These are phyloP conservation scores for Ogataea parapolymorpha DNA, from an alignment of 805 yeast genomes.

Conservation along the genomic window DNA sequence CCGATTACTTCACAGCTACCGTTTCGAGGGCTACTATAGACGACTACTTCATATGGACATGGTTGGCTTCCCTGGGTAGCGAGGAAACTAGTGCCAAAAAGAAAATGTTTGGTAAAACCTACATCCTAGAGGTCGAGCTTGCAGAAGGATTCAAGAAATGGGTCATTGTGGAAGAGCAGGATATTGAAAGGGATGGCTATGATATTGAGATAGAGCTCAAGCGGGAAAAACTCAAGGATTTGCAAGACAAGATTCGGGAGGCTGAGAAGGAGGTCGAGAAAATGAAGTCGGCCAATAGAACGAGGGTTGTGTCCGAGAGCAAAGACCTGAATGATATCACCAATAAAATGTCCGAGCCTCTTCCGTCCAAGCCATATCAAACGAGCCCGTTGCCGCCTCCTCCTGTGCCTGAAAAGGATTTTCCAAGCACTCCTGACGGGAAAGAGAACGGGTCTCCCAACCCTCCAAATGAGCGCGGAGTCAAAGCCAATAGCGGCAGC, in stretches of 20 bases:
- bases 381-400: slow-evolving; percentile 6
- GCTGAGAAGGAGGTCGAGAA: slow-evolving; percentile 29
- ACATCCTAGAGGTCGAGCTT: slow-evolving; percentile 77
- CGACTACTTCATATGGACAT: slow-evolving; percentile 89
- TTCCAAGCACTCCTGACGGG: slow-evolving; percentile 5
- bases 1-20: slow-evolving; percentile 39
- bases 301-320: slow-evolving; percentile 12
- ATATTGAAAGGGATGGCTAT: slow-evolving; percentile 37
- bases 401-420: slow-evolving; percentile 3
- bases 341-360: slow-evolving; percentile 12
- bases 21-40: slow-evolving; percentile 68
- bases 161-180: slow-evolving; percentile 71
- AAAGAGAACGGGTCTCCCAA: slow-evolving; percentile 5
- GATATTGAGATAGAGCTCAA: slow-evolving; percentile 35
- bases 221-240: slow-evolving; percentile 30
- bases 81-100: slow-evolving; percentile 68
- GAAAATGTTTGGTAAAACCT: slow-evolving; percentile 72
- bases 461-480: not conserved
- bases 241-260: slow-evolving; percentile 26
- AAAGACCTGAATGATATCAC: slow-evolving; percentile 14
- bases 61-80: slow-evolving; percentile 74
- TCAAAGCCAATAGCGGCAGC: slow-evolving; percentile 8
- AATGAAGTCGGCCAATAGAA: slow-evolving; percentile 16
- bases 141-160: slow-evolving; percentile 73
- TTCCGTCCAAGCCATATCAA: slow-evolving; percentile 9